Conservation (phyloP, 1,284 basidiomycete genomes). For the Ceratobasidium sp. region DNA sequence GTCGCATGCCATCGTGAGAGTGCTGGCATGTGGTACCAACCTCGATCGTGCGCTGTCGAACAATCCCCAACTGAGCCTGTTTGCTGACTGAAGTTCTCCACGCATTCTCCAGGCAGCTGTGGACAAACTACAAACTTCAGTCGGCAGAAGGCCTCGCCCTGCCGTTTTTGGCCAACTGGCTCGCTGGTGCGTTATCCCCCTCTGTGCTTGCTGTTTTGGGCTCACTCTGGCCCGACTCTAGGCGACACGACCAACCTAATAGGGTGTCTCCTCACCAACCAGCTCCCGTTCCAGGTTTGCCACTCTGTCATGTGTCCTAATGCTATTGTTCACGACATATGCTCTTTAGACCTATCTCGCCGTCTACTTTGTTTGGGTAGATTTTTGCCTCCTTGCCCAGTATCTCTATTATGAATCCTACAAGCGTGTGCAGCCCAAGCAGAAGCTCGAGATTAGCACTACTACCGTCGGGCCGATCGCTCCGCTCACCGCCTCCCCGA, state of each 20-base stretch:
- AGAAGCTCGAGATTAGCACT: slow-evolving; percentile 36
- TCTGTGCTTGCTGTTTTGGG: slow-evolving; percentile 17
- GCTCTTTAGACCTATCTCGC: slow-evolving; percentile 81
- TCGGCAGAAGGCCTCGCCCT: slow-evolving; percentile 88
- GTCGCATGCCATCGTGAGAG: slow-evolving; percentile 20
- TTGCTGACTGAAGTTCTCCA: slow-evolving; percentile 31
- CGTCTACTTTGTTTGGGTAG: slow-evolving; percentile 85
- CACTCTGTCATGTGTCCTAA: slow-evolving; percentile 42
- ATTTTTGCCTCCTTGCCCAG: slow-evolving; percentile 77
- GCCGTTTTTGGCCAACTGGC: slow-evolving; percentile 91
- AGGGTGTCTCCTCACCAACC: slow-evolving; percentile 87
- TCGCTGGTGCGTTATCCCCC: slow-evolving; percentile 69
- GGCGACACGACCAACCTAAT: slow-evolving; percentile 6
- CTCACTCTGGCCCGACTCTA: background rate
- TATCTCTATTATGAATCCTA: slow-evolving; percentile 75
- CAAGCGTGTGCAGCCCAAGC: slow-evolving; percentile 29
- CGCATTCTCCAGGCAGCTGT: slow-evolving; percentile 69
- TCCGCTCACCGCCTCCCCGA: slow-evolving; percentile 53
- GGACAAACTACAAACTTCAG: slow-evolving; percentile 78
- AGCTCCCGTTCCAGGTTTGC: slow-evolving; percentile 91
- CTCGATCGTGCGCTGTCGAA: slow-evolving; percentile 4
- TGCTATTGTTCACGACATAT: slow-evolving; percentile 45
- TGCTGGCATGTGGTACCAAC: background rate
- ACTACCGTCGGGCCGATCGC: slow-evolving; percentile 18
- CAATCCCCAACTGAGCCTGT: slow-evolving; percentile 4